Base-by-base conservation (phyloP, 306 rosid genomes). In the Vicia sativa region DNA sequence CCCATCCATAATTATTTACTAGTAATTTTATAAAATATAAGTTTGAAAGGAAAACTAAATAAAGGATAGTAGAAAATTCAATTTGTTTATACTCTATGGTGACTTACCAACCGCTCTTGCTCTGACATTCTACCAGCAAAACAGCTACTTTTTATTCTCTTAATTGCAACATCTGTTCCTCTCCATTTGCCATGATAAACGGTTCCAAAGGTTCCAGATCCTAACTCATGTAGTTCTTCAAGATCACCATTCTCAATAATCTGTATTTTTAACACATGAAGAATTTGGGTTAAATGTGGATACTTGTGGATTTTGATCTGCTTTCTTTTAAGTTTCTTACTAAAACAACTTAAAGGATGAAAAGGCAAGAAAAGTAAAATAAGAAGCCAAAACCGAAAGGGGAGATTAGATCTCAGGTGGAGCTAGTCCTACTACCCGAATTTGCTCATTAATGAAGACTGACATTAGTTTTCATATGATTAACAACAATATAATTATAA, bases 161-260 rank as follows among this genome's bases (percentile, higher is more conserved):
- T 95, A 70, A 90, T 90, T 38, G 99, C 99, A 72, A 95, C 88
- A 79, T 88, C 99, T 9, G 99, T 90, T 71, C 99, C 99, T 78
- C 99, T 90, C 99, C 97, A 95, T 77, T 85, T 87, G 57, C 99
- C 97, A 37, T 83, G 97, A 83, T 83, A 90, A 72, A 95, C 99
- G 43, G 96, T 95, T 73, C 99, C 99, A 77, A 87, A 95, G 49
- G 97, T 90, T 79, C 99, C 99, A 29, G 99, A 95, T 76, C 99
- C 99, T 54, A 90, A 72, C 74, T 88, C 99, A 60, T 77, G 88
- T 75, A 80, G 72, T 59, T 95, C 97, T 79, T 95, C 96, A 43
- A 95, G 87, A 78, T 90, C 96, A 70, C 69, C 71, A 71, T 90
- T 78, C 70, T 79, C 91, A 78, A 95, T 90, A 67, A 79, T 95